Evolutionary conservation across 768 basidiomycete species (phyloP).

Genomic region (Hypholoma fasciculare): DNA sequence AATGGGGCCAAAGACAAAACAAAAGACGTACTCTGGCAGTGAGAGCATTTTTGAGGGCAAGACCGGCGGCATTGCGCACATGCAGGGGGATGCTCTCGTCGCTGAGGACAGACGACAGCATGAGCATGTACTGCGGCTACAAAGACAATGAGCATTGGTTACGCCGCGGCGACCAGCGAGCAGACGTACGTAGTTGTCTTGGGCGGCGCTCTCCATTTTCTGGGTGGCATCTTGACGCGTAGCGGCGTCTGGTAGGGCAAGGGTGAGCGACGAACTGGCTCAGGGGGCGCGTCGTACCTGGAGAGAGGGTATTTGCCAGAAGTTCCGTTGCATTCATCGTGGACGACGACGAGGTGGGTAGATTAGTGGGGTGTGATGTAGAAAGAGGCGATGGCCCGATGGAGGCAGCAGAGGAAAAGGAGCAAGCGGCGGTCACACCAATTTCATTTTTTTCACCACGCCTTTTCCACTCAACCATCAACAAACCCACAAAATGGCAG

Average conservation of each 20-base stretch:
- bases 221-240: constrained; percentile 92
- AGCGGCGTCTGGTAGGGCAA: constrained; percentile 62
- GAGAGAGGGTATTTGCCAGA: constrained; percentile 89
- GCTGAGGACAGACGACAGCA: constrained; percentile 82
- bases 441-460: constrained; percentile 21
- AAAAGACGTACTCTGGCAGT: constrained; percentile 75
- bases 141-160: constrained; percentile 22
- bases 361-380: constrained; percentile 1
- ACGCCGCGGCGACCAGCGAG: constrained; percentile 9
- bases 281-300: constrained; percentile 56
- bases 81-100: constrained; percentile 71
- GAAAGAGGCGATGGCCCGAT: constrained; percentile 9
- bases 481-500: constrained; percentile 44
- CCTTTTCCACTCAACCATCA: constrained; percentile 14
- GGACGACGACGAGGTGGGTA: constrained; percentile 5
- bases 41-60: constrained; percentile 95
- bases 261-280: constrained; percentile 28
- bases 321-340: constrained; percentile 91
- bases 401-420: constrained; percentile 14
- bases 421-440: constrained; percentile 17
- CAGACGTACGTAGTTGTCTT: constrained; percentile 84
- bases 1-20: constrained; percentile 16
- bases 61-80: constrained; percentile 92
- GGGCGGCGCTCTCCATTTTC: constrained; percentile 83
- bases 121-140: constrained; percentile 91